Base-by-base conservation (phyloP, 2,329 filamentous ascomycete genomes). In the Diplodia seriata region DNA sequence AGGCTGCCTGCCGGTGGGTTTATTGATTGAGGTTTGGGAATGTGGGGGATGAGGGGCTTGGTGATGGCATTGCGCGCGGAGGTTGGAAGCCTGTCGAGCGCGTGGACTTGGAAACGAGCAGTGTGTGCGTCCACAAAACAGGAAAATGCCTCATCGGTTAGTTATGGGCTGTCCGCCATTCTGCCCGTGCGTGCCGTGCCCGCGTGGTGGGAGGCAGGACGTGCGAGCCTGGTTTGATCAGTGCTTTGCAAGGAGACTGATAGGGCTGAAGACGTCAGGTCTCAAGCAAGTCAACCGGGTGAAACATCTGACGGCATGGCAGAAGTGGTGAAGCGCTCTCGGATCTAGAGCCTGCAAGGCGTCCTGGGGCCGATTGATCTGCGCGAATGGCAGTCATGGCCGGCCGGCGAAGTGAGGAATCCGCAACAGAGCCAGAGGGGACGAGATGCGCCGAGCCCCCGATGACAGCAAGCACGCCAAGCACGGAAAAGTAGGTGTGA, bases 401-500 rank as follows among this genome's bases (percentile, higher is more conserved):
- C 31, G 23, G 29, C 29, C 2, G 57, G 20, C 11, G n/a, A 33
- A 18, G n/a, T 12, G 11, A 14, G 18, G 15, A 9, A 12, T 31
- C n/a, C 12, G 31, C 57, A 18, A 31, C 26, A 31, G n/a, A 20
- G 26, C 18, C 43, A 62, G 43, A 62, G 31, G 26, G 20, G 56
- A 29, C 36, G 56, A 29, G 29, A 18, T n/a, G 40, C n/a, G 47
- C 47, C 18, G 40, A 38, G 47, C 47, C 7, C 49, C 59, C 59
- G 47, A 29, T 51, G 59, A 51, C 59, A 63, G 23, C 59, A 38
- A 63, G 47, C 31, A 20, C 38, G 59, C 59, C 59, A 63, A 63
- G 59, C 26, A 23, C n/a, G 11, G 57, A 63, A 63, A 63, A 63
- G 59, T 63, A 51, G 59, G 59, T 63, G 59, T 38, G 59, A 63